Evolutionary conservation across 2,329 filamentous ascomycete genomes (phyloP).

Genomic region (Pseudocercospora pini-densiflorae): DNA sequence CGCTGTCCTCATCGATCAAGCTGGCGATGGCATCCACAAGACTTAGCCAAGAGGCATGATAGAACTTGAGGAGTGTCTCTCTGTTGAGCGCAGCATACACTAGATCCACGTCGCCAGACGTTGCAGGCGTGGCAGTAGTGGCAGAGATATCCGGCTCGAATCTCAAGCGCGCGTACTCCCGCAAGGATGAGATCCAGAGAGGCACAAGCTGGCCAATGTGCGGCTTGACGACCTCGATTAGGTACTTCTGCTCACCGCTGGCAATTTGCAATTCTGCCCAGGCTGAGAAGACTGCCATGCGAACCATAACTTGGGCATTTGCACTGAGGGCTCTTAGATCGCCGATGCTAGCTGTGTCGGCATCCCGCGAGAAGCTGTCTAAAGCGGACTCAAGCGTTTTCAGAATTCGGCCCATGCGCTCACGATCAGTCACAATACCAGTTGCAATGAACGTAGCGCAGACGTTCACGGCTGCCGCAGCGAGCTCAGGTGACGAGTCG

Average conservation of each 20-base stretch:
- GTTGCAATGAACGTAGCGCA: slow-evolving; percentile 98
- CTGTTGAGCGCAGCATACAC: slow-evolving; percentile 95
- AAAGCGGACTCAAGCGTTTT: slow-evolving; percentile 89
- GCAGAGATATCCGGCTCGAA: slow-evolving; percentile 98
- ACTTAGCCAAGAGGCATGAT: slow-evolving; percentile 96
- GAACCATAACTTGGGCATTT: slow-evolving; percentile 98
- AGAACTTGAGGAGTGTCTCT: slow-evolving; percentile 91
- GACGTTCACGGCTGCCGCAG: slow-evolving; percentile 94
- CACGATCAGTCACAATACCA: slow-evolving; percentile 94
- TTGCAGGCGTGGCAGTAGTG: slow-evolving; percentile 71
- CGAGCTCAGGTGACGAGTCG: slow-evolving; percentile 94
- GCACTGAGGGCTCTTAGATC: slow-evolving; percentile 91
- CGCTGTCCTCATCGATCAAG: slow-evolving; percentile 95
- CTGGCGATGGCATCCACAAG: slow-evolving; percentile 97
- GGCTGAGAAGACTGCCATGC: slow-evolving; percentile 93
- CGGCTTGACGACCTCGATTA: slow-evolving; percentile 84
- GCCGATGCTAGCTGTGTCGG: slow-evolving; percentile 83
- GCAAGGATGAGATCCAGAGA: slow-evolving; percentile 88
- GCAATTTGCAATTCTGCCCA: slow-evolving; percentile 98
- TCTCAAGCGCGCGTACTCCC: slow-evolving; percentile 88
- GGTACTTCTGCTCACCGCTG: slow-evolving; percentile 87
- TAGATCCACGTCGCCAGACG: slow-evolving; percentile 82
- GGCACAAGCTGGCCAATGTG: slow-evolving; percentile 90
- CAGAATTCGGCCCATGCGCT: slow-evolving; percentile 97
- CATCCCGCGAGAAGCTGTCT: slow-evolving; percentile 84